phyloP scores from a whole-genome alignment of 768 basidiomycete species.

The Mycena belliarum region DNA sequence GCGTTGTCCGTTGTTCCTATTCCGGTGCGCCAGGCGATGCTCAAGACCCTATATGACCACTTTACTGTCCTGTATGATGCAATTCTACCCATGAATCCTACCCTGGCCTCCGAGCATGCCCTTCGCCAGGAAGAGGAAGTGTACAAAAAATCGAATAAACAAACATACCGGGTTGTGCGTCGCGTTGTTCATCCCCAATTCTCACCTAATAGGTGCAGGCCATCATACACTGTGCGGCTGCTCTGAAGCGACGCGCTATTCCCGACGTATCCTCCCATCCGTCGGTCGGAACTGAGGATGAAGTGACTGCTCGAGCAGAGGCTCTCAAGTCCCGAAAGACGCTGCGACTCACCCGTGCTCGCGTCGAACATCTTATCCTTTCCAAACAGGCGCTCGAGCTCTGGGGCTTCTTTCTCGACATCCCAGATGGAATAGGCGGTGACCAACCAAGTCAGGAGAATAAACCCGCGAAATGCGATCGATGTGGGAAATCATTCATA shows the following conservation, averaged over 20 bases:
- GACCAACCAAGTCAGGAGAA: slow-evolving; percentile 62
- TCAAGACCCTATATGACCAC: slow-evolving; percentile 73
- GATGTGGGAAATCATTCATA: slow-evolving; percentile 70
- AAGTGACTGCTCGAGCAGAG: slow-evolving; percentile 57
- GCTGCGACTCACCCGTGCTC: slow-evolving; percentile 51
- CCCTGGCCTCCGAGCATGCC: slow-evolving; percentile 75
- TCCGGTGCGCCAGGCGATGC: slow-evolving; percentile 76
- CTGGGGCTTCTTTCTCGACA: slow-evolving; percentile 72
- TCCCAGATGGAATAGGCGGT: slow-evolving; percentile 71
- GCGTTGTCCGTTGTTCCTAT: slow-evolving; percentile 72
- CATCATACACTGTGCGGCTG: slow-evolving; percentile 50
- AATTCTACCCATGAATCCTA: slow-evolving; percentile 54
- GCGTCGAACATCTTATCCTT: slow-evolving; percentile 62
- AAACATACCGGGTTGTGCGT: slow-evolving; percentile 82
- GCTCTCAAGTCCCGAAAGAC: slow-evolving; percentile 53
- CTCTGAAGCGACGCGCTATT: slow-evolving; percentile 48
- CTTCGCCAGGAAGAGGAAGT: slow-evolving; percentile 80
- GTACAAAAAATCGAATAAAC: slow-evolving; percentile 70
- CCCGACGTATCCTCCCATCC: slow-evolving; percentile 63
- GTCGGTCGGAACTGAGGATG: slow-evolving; percentile 77
- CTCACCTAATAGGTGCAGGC: slow-evolving; percentile 36
- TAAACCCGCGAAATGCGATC: slow-evolving; percentile 68
- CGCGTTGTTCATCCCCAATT: not conserved
- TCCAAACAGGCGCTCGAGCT: slow-evolving; percentile 53
- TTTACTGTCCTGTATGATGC: slow-evolving; percentile 67